Evolutionary conservation across 208 protist genomes (phyloP).

Genomic region (Trypanosoma lewisi): DNA sequence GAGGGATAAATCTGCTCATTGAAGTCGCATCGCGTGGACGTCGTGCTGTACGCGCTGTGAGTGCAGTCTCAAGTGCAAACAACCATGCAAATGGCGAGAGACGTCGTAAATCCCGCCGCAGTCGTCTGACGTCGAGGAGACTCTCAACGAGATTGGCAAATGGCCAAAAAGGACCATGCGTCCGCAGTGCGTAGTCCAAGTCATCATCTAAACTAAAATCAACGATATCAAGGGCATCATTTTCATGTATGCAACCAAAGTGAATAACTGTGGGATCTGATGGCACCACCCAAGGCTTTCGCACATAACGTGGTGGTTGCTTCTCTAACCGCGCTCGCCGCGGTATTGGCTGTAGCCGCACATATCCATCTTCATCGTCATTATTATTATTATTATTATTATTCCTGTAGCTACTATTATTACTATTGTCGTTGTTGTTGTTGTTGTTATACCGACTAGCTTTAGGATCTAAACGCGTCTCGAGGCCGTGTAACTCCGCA

Average conservation of each 20-base stretch:
- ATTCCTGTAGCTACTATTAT: neutral
- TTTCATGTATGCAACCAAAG: constrained; percentile 42
- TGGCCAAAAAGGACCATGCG: constrained; percentile 56
- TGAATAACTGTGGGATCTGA: constrained; percentile 34
- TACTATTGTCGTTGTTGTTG: neutral
- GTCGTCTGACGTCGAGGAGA: constrained; percentile 71
- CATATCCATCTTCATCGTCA: constrained; percentile 9
- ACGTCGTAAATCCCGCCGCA: constrained; percentile 46
- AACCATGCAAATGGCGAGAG: constrained; percentile 56
- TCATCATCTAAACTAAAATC: constrained; percentile 67
- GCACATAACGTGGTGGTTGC: constrained; percentile 26
- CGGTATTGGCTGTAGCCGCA: constrained; percentile 4
- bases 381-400: neutral
- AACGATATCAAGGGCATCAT: constrained; percentile 30
- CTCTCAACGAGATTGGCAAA: constrained; percentile 59
- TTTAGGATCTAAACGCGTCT: constrained; percentile 38
- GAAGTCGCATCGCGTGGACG: constrained; percentile 13
- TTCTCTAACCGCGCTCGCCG: constrained; percentile 29
- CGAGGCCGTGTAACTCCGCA: constrained; percentile 54
- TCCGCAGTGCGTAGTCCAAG: constrained; percentile 37
- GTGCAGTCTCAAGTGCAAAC: constrained; percentile 44
- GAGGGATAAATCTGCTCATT: neutral
- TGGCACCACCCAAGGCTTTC: constrained; percentile 37
- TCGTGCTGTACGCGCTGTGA: constrained; percentile 40
- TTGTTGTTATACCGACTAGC: neutral